phyloP scores from a whole-genome alignment of 345 rosid genomes.

The Mercurialis annua region DNA sequence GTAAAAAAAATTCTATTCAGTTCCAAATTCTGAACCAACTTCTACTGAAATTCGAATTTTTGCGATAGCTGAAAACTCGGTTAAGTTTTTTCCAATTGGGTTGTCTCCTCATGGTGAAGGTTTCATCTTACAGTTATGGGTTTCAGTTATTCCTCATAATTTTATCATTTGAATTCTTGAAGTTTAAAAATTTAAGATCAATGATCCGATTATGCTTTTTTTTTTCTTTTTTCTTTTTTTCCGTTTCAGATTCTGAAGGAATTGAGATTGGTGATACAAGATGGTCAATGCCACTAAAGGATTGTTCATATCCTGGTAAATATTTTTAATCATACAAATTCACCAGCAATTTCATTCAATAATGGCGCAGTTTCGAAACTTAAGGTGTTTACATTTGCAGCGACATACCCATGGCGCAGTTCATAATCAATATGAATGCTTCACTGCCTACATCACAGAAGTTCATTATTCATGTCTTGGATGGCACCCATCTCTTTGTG shows the following conservation, averaged over 20 bases:
- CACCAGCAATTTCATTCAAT: neutral
- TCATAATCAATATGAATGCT: constrained; percentile 67
- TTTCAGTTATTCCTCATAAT: no score
- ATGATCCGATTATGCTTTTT: neutral
- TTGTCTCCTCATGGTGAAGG: no score
- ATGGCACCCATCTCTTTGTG: constrained; percentile 65
- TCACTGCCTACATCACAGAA: constrained; percentile 70
- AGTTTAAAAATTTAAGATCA: neutral
- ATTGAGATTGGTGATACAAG: constrained; percentile 14
- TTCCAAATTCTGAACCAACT: no score
- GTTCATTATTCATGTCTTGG: constrained; percentile 73
- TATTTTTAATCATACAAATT: neutral
- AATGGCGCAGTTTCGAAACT: neutral
- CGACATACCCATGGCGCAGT: constrained; percentile 81
- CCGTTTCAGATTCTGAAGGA: neutral
- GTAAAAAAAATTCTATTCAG: no score
- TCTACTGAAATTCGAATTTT: no score
- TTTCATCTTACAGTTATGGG: no score
- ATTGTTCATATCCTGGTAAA: constrained; percentile 69
- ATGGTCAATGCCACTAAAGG: constrained; percentile 93
- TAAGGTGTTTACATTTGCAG: constrained; percentile 32
- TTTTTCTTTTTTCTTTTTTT: neutral
- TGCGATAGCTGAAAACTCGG: no score
- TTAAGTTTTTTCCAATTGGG: no score
- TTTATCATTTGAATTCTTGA: no score